These are phyloP conservation scores for Aspergillus mulundensis DNA, from an alignment of 495 filamentous ascomycete species.

Conservation along the genomic window DNA sequence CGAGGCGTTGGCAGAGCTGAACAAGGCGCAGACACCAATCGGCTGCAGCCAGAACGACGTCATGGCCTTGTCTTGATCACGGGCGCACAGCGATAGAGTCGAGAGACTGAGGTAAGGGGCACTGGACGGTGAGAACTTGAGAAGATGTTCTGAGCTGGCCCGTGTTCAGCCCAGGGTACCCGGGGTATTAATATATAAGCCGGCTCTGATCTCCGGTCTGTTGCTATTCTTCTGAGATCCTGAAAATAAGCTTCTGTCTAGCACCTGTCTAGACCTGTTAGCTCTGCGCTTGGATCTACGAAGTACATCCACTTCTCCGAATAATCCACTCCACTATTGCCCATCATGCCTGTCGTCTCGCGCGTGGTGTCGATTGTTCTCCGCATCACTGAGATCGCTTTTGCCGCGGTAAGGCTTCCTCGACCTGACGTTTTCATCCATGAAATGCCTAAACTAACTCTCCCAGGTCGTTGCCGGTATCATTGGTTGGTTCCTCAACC, in stretches of 20 bases:
- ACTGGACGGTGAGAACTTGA: neutral
- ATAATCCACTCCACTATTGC: neutral
- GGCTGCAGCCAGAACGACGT: constrained; percentile 1
- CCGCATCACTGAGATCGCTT: constrained; percentile 40
- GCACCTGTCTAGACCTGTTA: neutral
- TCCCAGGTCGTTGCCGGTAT: constrained; percentile 53
- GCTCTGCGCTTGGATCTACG: constrained; percentile 2
- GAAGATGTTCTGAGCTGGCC: neutral
- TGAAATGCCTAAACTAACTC: neutral
- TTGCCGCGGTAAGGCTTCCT: constrained; percentile 31
- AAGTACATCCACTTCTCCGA: neutral
- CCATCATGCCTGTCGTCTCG: constrained; percentile 46
- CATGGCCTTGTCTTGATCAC: neutral
- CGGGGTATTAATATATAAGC: neutral
- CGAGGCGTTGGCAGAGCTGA: neutral
- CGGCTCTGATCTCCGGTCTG: neutral
- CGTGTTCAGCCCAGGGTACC: too few relatives aligned
- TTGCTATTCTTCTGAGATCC: neutral
- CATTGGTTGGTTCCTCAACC: constrained; percentile 49
- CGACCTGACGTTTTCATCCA: neutral
- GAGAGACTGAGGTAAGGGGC: neutral
- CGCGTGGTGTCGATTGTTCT: constrained; percentile 49
- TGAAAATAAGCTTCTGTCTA: neutral
- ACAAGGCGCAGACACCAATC: neutral
- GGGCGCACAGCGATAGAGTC: neutral